A percentile compares a stretch with the other conserved stretches of the same genome.
These are phyloP conservation scores for Colletotrichum neosansevieriae DNA, from an alignment of 2,329 filamentous ascomycete genomes.

Conservation along the genomic window DNA sequence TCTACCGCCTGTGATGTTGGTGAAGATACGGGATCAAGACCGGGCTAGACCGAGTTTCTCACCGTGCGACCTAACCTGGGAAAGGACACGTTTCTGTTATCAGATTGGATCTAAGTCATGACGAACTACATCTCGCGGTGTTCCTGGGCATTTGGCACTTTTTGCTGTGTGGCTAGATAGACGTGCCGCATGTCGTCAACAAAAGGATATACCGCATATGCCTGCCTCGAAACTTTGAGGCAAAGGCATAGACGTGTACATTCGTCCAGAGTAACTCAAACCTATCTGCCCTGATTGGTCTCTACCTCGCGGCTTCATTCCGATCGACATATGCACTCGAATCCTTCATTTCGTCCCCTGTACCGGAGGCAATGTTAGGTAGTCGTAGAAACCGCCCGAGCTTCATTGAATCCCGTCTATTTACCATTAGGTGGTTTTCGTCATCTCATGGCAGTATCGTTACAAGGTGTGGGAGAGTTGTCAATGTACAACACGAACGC, in stretches of 20 bases:
- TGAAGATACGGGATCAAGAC: no score
- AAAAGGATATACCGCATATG: background rate
- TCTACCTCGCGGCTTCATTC: no score
- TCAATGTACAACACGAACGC: conserved; percentile 25
- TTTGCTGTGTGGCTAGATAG: background rate
- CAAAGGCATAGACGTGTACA: background rate
- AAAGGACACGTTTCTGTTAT: no score
- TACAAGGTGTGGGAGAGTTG: conserved; percentile 35
- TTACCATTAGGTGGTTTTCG: conserved; percentile 36
- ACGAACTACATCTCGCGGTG: no score
- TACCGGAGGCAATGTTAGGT: background rate
- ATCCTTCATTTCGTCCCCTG: background rate
- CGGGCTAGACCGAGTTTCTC: no score
- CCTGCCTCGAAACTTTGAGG: background rate
- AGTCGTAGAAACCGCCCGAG: background rate
- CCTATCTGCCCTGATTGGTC: no score
- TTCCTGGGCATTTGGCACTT: no score
- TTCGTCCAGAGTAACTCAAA: no score
- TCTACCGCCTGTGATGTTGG: no score
- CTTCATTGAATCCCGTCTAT: conserved; percentile 20
- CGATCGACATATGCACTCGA: no score
- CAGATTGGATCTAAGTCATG: no score
- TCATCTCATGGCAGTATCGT: conserved; percentile 37
- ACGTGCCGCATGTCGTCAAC: background rate
- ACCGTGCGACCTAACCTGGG: no score